These are phyloP conservation scores for Gnaphalium uliginosum DNA, from an alignment of 129 eudicot species.

Conservation along the genomic window DNA sequence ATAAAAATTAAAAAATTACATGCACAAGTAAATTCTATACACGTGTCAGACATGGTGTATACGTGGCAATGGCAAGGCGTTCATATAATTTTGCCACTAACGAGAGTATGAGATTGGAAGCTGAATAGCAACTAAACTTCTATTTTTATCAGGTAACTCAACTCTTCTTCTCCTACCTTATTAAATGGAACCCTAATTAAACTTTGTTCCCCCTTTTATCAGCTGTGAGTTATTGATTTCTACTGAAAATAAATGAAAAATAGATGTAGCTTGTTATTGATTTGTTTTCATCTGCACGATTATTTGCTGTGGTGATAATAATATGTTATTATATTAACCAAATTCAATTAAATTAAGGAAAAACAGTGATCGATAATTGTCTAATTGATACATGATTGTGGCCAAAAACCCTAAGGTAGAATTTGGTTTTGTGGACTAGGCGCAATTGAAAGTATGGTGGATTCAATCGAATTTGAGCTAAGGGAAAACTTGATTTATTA, in stretches of 20 bases:
- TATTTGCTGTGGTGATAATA: too few relatives aligned
- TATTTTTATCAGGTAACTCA: background rate
- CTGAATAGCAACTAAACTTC: background rate
- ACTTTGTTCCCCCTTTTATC: background rate
- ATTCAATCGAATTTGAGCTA: background rate
- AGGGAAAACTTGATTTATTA: background rate
- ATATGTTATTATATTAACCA: too few relatives aligned
- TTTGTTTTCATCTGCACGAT: too few relatives aligned
- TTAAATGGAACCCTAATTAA: slow-evolving; percentile 8
- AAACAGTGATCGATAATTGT: background rate
- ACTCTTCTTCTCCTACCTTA: background rate
- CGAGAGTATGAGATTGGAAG: background rate
- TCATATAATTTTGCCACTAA: background rate
- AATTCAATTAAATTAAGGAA: background rate
- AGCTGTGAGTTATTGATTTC: background rate
- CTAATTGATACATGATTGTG: too few relatives aligned
- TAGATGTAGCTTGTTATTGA: background rate
- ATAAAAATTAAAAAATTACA: too few relatives aligned
- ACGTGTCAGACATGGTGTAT: background rate
- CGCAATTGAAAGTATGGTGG: background rate
- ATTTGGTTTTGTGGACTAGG: background rate
- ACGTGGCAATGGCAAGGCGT: background rate
- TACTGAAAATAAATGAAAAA: background rate
- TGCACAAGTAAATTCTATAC: background rate
- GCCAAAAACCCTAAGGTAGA: too few relatives aligned